A percentile compares a stretch with the other conserved stretches of the same genome.
Evolutionary conservation across 2,329 filamentous ascomycete genomes (phyloP).

Genomic region (Sclerotinia nivalis): DNA sequence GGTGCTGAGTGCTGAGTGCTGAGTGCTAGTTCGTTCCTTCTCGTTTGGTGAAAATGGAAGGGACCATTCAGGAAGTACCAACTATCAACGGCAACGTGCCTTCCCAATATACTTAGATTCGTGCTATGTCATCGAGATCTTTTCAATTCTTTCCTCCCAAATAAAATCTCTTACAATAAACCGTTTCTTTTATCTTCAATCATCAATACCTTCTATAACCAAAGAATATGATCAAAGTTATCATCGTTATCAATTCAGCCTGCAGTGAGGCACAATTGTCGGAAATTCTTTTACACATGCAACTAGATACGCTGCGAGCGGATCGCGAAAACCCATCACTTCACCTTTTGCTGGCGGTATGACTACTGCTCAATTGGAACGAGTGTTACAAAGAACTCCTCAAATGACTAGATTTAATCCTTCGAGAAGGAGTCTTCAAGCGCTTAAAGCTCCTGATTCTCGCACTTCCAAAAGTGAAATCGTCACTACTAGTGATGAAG

Average conservation of each 20-base stretch:
- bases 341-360: slow-evolving; percentile 3
- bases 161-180: too few relatives aligned
- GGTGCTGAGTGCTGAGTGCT: too few relatives aligned
- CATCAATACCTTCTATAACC: background rate
- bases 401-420: slow-evolving; percentile 4
- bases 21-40: background rate
- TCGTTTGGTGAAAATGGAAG: background rate
- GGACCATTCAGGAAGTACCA: background rate
- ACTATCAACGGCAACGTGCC: background rate
- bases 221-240: background rate
- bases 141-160: background rate
- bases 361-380: background rate
- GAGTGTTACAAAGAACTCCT: background rate
- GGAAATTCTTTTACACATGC: background rate
- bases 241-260: background rate
- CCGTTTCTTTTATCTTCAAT: background rate
- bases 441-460: background rate
- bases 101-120: background rate
- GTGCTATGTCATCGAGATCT: background rate
- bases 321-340: background rate
- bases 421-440: background rate
- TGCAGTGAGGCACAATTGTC: background rate
- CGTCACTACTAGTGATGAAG: background rate
- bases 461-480: background rate
- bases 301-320: slow-evolving; percentile 1